phyloP scores from a whole-genome alignment of 345 rosid genomes.

The Aquilaria sinensis region DNA sequence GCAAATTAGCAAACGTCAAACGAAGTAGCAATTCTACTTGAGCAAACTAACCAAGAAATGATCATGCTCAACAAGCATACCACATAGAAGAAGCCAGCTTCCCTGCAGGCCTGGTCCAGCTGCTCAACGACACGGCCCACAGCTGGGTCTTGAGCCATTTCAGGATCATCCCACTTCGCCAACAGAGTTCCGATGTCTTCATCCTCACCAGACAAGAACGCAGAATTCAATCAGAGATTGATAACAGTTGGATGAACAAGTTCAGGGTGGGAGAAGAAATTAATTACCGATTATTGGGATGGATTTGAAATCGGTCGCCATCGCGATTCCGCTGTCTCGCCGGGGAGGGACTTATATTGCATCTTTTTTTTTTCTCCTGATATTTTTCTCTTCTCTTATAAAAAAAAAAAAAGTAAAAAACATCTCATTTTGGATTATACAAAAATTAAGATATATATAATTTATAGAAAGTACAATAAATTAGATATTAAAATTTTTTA shows the following conservation, averaged over 20 bases:
- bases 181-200: slow-evolving; percentile 61
- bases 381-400: no score
- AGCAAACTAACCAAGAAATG: not conserved
- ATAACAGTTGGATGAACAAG: not conserved
- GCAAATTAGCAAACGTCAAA: no score
- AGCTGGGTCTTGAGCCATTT: slow-evolving; percentile 47
- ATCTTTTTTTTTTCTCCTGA: no score
- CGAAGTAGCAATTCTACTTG: no score
- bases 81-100: slow-evolving; percentile 91
- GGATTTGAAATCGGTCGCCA: slow-evolving; percentile 63
- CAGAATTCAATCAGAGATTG: not conserved
- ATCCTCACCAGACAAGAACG: slow-evolving; percentile 2
- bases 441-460: no score
- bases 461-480: no score
- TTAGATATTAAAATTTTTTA: no score
- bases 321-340: not conserved
- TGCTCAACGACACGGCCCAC: slow-evolving; percentile 50
- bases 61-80: slow-evolving; percentile 21
- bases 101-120: slow-evolving; percentile 74
- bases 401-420: no score
- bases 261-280: no score
- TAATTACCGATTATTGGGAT: slow-evolving; percentile 50
- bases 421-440: no score
- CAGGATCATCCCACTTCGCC: slow-evolving; percentile 53
- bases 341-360: not conserved